Conservation (phyloP, 805 yeast genomes). For the Helenozyma rhizophorensis region DNA sequence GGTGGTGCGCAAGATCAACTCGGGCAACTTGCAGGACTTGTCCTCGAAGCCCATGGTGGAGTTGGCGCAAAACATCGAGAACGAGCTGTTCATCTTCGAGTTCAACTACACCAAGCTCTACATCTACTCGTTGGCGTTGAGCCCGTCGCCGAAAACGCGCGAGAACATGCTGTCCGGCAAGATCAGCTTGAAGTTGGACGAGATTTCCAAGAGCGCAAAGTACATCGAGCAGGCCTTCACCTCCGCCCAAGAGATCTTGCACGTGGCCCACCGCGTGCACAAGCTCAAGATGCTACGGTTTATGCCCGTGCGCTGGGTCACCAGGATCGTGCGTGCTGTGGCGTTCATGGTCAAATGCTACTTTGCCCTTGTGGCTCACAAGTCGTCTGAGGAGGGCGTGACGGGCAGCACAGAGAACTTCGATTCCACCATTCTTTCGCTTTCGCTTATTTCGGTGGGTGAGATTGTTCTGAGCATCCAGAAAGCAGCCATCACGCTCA, state of each 20-base stretch:
- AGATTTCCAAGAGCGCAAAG: constrained; percentile 65
- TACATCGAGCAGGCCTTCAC: constrained; percentile 78
- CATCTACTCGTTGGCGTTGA: constrained; percentile 76
- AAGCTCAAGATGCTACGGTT: constrained; percentile 57
- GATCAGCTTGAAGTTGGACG: constrained; percentile 52
- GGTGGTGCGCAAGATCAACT: constrained; percentile 27
- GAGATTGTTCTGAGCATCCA: constrained; percentile 67
- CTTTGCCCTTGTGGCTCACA: constrained; percentile 54
- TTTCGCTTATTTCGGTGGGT: constrained; percentile 64
- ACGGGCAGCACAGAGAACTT: constrained; percentile 22
- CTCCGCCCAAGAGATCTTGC: constrained; percentile 77
- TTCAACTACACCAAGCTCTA: constrained; percentile 81
- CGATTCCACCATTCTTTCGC: constrained; percentile 48
- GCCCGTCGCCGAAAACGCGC: constrained; percentile 29
- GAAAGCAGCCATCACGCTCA: constrained; percentile 63
- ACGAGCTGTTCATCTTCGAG: constrained; percentile 74
- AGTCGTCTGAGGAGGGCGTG: constrained; percentile 18
- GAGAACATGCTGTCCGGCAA: constrained; percentile 9
- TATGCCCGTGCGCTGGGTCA: constrained; percentile 93
- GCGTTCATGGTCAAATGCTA: constrained; percentile 88
- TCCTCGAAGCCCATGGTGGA: constrained; percentile 36
- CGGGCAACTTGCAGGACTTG: constrained; percentile 22
- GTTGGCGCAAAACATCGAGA: constrained; percentile 44
- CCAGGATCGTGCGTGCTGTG: constrained; percentile 79
- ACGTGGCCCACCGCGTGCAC: constrained; percentile 67